Evolutionary conservation across 1,284 basidiomycete species (phyloP).

Genomic region (Porodaedalea pini): DNA sequence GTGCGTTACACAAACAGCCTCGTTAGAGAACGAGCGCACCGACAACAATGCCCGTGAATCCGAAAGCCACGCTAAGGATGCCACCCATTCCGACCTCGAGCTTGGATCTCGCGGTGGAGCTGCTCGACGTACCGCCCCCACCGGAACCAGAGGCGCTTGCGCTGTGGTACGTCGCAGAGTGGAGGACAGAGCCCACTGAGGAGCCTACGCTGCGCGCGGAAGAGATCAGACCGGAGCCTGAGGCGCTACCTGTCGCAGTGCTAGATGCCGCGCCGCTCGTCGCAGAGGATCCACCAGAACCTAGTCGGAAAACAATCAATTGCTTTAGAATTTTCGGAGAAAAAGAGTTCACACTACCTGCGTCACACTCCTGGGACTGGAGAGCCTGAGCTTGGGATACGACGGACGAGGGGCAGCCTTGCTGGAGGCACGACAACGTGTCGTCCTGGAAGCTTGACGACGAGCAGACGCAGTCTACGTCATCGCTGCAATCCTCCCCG

Average conservation of each 20-base stretch:
- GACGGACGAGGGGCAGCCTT: not conserved
- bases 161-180: not conserved
- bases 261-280: not conserved
- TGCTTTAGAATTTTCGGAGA: not conserved
- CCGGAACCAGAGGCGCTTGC: not conserved
- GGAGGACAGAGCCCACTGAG: not conserved
- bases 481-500: conserved; percentile 5
- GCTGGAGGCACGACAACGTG: conserved; percentile 9
- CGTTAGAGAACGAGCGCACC: not conserved
- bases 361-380: not conserved
- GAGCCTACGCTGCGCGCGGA: not conserved
- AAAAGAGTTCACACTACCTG: not conserved
- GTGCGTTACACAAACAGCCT: not conserved
- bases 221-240: not conserved
- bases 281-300: not conserved
- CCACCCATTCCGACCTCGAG: not conserved
- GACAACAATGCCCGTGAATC: not conserved
- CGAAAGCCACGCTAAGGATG: not conserved
- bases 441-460: conserved; percentile 8
- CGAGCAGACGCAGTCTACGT: conserved; percentile 14
- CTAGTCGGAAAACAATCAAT: no score
- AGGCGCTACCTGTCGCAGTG: not conserved
- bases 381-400: not conserved
- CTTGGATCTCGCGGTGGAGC: not conserved
- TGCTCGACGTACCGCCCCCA: not conserved